Base-by-base conservation (phyloP, 371 early-diverging fungal species). In the Gilbertella persicaria region DNA sequence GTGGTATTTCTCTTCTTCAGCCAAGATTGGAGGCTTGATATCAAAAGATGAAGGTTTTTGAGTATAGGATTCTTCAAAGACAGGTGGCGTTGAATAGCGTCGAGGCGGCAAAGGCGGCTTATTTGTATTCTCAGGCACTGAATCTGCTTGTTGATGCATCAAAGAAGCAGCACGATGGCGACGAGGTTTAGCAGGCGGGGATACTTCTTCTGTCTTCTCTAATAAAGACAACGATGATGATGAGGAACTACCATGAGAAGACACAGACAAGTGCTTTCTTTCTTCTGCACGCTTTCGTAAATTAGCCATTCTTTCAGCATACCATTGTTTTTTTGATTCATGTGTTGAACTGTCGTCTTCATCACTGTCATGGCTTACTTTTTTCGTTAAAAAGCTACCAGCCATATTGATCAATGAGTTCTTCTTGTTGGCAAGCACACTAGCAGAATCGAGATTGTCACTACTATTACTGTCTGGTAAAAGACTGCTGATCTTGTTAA, bases 231-330 rank as follows among this genome's bases (percentile, higher is more conserved):
- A 35, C 12, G 0, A 3, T 33, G 2, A 35, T 17, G 30, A 30
- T n/a, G 17, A 17, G n/a, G n/a, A n/a, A n/a, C n/a, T n/a, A 17
- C 13, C 9, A 16, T 19, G 30, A 45, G 9, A 26, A 50, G 3
- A 20, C n/a, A 1, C 8, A 10, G 9, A 37, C 25, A n/a, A 53
- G 1, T 7, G 30, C 1, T 16, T 28, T 5, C 39, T 60, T 19
- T 55, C 45, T 17, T 39, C 56, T 29, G 40, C 52, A 17, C 56
- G 50, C 20, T 51, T 55, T 23, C 56, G 45, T 56, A 61, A 55
- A 14, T 42, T 39, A 1, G 52, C 38, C n/a, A 61, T 16, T 39
- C 55, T 49, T 37, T 60, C 45, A 3, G 55, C 61, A 55, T 60
- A 60, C 0, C 37, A 28, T 24, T 39, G 49, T 24, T 33, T 36